Base-by-base conservation (phyloP, 129 eudicot genomes). In the Arctium minus region DNA sequence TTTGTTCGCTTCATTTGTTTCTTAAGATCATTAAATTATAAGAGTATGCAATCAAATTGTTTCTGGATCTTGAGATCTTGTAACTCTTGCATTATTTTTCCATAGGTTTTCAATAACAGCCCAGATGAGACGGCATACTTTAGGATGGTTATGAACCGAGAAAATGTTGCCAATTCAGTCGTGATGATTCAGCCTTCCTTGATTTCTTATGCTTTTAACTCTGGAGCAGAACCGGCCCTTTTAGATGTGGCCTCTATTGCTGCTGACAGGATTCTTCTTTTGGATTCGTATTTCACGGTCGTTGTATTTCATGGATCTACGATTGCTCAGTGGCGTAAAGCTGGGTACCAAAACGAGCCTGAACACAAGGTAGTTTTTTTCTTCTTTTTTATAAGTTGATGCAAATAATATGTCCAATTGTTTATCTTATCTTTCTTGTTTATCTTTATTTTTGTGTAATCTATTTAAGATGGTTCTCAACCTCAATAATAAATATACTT, bases 61-160 rank as follows among this genome's bases (percentile, higher is more conserved):
- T 76, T 46, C 67, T 77, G 13, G 72, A 76, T 77, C 74, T 75
- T 82, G 56, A 79, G 68, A 30, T 72, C 3, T 38, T 71, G 74
- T 35, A 13, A 46, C 18, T 80, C 32, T 53, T 71, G 70, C 32
- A 9, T 69, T 46, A 50, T 33, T 48, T 73, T 50, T 27, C 12
- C 64, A 33, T 77, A 96, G 99, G 99, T 96, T 65, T 96, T 96
- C 75, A 93, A 93, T 83, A 93, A 96, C 92, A 96, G 99, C 48
- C 99, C 99, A 3, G 99, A 96, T 88, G 99, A 96, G 91, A 96
- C 99, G 12, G 99, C 99, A 71, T 93, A 93, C 85, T 96, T 96
- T 78, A 89, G 99, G 86, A 96, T 96, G 97, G 92, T 96, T 75
- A 84, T 96, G 83, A 93, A 96, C 87, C 81, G 98, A 85, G 99